Conservation (phyloP, 2,329 filamentous ascomycete genomes). For the Colletotrichum gigasporum region DNA sequence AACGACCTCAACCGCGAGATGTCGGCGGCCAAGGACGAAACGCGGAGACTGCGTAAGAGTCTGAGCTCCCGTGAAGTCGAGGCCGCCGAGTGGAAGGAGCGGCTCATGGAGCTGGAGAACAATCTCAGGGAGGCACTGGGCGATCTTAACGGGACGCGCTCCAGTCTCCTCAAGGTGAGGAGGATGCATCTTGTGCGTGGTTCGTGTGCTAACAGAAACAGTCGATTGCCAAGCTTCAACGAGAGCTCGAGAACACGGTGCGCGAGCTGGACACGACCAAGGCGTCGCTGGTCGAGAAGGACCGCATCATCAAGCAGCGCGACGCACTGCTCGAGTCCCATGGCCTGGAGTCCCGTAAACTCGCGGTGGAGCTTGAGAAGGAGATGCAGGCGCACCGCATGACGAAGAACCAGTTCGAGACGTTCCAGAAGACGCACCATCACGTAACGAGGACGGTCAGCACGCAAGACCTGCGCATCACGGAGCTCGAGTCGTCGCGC, state of each 20-base stretch:
- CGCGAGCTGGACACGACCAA: constrained; percentile 84
- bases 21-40: constrained; percentile 85
- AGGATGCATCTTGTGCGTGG: not conserved
- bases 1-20: constrained; percentile 91
- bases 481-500: constrained; percentile 85
- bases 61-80: constrained; percentile 88
- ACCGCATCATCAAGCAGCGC: constrained; percentile 87
- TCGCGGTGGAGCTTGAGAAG: constrained; percentile 90
- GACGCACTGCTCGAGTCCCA: constrained; percentile 89
- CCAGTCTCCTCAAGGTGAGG: constrained; percentile 81
- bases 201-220: constrained; percentile 40
- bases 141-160: constrained; percentile 86
- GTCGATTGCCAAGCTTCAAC: constrained; percentile 88
- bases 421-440: constrained; percentile 86
- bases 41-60: constrained; percentile 81
- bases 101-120: constrained; percentile 88
- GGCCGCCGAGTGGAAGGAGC: constrained; percentile 89
- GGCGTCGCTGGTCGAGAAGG: constrained; percentile 85
- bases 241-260: constrained; percentile 84
- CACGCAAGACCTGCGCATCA: constrained; percentile 83
- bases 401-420: constrained; percentile 88
- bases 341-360: constrained; percentile 83
- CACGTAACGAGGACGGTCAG: constrained; percentile 87
- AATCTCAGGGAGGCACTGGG: constrained; percentile 88
- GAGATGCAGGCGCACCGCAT: constrained; percentile 86